Conservation (phyloP, 192 early-diverging fungal genomes). For the Funneliformis mosseae region DNA sequence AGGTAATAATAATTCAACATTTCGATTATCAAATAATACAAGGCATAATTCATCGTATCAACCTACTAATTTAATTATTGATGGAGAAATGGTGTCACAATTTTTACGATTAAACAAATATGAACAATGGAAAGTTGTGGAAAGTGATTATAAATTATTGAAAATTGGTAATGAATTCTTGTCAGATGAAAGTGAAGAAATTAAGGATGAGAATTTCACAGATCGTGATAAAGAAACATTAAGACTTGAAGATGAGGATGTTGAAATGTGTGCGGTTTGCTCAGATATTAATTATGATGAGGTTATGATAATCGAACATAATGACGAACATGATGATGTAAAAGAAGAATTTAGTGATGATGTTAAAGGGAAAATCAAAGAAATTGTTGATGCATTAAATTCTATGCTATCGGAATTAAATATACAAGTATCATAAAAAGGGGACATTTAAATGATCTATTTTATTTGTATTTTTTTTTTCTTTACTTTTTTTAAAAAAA, state of each 20-base stretch:
- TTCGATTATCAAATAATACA: background rate
- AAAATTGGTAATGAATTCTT: background rate
- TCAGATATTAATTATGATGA: background rate
- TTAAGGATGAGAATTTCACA: background rate
- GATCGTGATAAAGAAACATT: background rate
- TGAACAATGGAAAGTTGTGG: slow-evolving; percentile 15
- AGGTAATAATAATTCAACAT: background rate
- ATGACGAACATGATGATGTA: too few species aligned
- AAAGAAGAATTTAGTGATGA: background rate
- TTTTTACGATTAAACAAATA: slow-evolving; percentile 1
- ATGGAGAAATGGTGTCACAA: slow-evolving; percentile 28
- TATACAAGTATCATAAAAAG: slow-evolving; percentile 19
- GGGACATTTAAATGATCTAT: too few species aligned
- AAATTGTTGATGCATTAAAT: slow-evolving; percentile 8
- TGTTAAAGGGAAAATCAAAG: background rate
- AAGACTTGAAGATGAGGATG: background rate
- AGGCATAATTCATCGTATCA: background rate
- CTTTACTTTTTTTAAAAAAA: too few species aligned
- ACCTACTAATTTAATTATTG: slow-evolving; percentile 1
- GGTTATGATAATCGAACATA: background rate
- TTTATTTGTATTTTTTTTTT: too few species aligned
- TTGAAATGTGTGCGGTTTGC: background rate
- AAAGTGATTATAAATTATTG: background rate
- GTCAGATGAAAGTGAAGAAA: background rate
- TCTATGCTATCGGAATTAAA: slow-evolving; percentile 1